Conservation (phyloP, 2,329 filamentous ascomycete species). For the Alternaria gaisen region DNA sequence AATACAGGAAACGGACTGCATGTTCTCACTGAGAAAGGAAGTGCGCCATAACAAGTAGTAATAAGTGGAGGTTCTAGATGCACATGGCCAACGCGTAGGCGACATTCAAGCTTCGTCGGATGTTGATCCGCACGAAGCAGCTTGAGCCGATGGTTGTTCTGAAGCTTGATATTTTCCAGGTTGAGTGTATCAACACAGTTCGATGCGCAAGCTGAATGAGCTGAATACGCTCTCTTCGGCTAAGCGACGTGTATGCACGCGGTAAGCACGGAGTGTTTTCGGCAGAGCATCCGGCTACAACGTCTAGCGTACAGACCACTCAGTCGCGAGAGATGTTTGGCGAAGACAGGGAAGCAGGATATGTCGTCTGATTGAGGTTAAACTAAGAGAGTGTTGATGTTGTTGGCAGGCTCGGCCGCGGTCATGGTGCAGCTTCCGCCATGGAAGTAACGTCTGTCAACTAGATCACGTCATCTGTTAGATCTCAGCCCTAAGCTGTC, state of each 20-base stretch:
- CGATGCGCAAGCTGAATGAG: neutral
- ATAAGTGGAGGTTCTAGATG: constrained; percentile 1
- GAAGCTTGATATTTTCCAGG: neutral
- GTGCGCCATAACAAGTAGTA: neutral
- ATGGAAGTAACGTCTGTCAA: neutral
- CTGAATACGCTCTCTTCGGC: neutral
- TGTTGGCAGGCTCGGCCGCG: neutral
- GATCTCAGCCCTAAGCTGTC: neutral
- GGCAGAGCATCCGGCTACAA: neutral
- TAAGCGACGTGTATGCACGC: constrained; percentile 1
- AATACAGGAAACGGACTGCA: neutral
- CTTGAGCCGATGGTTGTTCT: neutral
- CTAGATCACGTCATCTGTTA: neutral
- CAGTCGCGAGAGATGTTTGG: neutral
- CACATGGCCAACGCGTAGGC: neutral
- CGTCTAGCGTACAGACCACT: neutral
- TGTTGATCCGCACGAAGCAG: constrained; percentile 2
- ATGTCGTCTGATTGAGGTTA: neutral
- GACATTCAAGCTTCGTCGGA: constrained; percentile 1
- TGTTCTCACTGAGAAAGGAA: neutral
- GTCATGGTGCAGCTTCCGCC: constrained; percentile 5
- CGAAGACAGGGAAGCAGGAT: neutral
- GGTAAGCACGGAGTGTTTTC: neutral
- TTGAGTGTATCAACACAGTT: neutral
- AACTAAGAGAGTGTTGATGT: neutral